Conservation (phyloP, 208 protist genomes). For the Crithidia expoeki region DNA sequence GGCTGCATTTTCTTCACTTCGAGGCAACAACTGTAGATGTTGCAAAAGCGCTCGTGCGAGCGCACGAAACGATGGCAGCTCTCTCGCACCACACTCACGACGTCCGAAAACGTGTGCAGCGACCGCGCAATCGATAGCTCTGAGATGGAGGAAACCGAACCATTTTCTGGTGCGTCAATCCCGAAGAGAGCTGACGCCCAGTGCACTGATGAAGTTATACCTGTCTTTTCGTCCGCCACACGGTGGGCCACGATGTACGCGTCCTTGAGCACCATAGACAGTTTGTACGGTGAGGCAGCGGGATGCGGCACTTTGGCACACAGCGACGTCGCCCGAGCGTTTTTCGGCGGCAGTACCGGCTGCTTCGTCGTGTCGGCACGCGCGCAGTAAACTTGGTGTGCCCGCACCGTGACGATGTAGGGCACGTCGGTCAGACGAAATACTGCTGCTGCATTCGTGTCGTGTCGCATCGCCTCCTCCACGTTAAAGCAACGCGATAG, state of each 20-base stretch:
- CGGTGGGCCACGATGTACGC: conserved; percentile 28
- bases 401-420: conserved; percentile 47
- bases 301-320: conserved; percentile 12
- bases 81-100: conserved; percentile 47
- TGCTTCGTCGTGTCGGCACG: conserved; percentile 12
- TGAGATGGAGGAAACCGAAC: neutral
- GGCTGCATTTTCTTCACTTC: neutral
- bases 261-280: conserved; percentile 59
- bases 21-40: conserved; percentile 13
- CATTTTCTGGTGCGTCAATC: neutral
- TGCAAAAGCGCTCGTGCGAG: conserved; percentile 30
- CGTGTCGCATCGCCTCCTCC: conserved; percentile 43
- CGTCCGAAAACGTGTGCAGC: conserved; percentile 39
- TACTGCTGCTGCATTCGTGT: conserved; percentile 16
- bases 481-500: conserved; percentile 30
- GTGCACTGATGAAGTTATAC: neutral
- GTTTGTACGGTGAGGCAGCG: conserved; percentile 28
- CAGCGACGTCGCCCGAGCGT: neutral
- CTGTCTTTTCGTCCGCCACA: neutral
- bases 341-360: neutral
- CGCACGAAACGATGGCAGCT: conserved; percentile 60
- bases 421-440: conserved; percentile 19
- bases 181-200: conserved; percentile 26
- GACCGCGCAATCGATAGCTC: neutral
- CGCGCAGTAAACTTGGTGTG: conserved; percentile 67